Conservation (phyloP, 2,329 filamentous ascomycete genomes). For the Shiraia sp. region DNA sequence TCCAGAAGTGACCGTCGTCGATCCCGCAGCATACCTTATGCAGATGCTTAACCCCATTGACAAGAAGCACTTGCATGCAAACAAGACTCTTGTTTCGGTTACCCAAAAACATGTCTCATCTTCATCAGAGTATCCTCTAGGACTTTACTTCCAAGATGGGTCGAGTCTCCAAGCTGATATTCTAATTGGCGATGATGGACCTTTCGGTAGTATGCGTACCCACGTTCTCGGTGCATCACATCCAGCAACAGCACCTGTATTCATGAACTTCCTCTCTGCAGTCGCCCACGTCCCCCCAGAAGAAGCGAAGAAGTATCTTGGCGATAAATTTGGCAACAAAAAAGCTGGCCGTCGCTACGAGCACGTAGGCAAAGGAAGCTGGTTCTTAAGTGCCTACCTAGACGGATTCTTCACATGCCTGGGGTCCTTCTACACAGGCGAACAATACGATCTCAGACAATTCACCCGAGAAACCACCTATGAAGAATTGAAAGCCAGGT, state of each 20-base stretch:
- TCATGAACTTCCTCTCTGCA: slow-evolving; percentile 2
- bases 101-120: neutral
- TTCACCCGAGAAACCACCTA: neutral
- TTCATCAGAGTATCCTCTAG: neutral
- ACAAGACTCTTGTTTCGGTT: slow-evolving; percentile 1
- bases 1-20: neutral
- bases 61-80: neutral
- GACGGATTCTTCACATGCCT: neutral
- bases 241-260: slow-evolving; percentile 1
- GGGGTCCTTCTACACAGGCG: neutral
- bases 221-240: neutral
- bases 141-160: neutral
- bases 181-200: slow-evolving; percentile 2
- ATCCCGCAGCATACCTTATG: neutral
- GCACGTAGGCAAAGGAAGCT: neutral
- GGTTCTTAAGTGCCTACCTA: neutral
- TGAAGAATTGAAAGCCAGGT: neutral
- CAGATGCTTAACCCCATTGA: neutral
- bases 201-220: neutral
- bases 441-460: neutral
- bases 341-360: neutral
- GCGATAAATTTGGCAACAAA: neutral
- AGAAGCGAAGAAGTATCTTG: neutral
- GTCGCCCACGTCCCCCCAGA: neutral
- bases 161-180: neutral